These are phyloP conservation scores for Pichia sp. DNA, from an alignment of 1,139 yeast species.

Conservation along the genomic window DNA sequence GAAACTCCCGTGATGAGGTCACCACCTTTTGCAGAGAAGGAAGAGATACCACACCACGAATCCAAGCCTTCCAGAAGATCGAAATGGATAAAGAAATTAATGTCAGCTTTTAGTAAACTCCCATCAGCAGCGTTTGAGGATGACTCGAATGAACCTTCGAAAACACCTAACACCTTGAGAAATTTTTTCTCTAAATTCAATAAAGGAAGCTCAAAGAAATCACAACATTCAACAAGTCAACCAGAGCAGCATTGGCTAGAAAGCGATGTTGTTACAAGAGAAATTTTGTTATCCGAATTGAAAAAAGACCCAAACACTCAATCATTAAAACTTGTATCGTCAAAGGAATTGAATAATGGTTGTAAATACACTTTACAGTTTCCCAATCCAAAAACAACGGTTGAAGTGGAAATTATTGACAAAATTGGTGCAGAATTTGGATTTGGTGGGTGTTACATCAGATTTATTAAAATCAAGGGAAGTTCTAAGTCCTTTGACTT, in stretches of 20 bases:
- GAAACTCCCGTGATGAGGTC: too few relatives aligned
- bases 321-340: not conserved
- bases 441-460: conserved; percentile 25
- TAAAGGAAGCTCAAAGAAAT: not conserved
- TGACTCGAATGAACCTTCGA: not conserved
- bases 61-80: conserved; percentile 10
- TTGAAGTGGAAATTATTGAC: conserved; percentile 16
- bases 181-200: not conserved
- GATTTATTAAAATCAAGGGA: conserved; percentile 15
- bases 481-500: conserved; percentile 12
- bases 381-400: not conserved
- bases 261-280: conserved; percentile 10
- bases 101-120: conserved; percentile 7
- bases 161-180: not conserved
- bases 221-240: not conserved
- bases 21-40: too few relatives aligned
- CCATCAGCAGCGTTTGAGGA: not conserved
- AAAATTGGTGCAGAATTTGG: conserved; percentile 24
- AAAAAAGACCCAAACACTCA: conserved; percentile 2
- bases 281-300: conserved; percentile 3
- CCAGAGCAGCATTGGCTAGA: conserved; percentile 13
- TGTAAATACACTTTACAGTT: conserved; percentile 5
- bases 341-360: conserved; percentile 1
- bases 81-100: conserved; percentile 19
- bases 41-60: too few relatives aligned